These are phyloP conservation scores for Ilyonectria mors-panacis DNA, from an alignment of 2,329 filamentous ascomycete genomes.

Conservation along the genomic window DNA sequence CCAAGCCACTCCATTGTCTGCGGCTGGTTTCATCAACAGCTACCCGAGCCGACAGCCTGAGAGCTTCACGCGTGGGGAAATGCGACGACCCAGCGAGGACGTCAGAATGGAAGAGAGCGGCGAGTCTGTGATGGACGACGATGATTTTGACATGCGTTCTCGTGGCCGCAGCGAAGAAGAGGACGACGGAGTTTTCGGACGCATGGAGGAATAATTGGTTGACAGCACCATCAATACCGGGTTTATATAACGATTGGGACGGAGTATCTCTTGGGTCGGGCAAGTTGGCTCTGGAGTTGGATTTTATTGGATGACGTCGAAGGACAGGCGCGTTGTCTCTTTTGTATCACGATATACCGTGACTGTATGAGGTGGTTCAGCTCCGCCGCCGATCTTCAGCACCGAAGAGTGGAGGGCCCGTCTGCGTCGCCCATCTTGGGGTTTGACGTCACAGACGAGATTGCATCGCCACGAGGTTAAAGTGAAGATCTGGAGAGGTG, in stretches of 20 bases:
- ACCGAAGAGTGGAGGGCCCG: constrained; percentile 76
- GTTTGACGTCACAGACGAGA: constrained; percentile 51
- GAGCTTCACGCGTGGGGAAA: constrained; percentile 75
- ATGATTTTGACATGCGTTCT: constrained; percentile 74
- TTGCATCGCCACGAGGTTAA: constrained; percentile 77
- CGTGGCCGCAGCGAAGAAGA: constrained; percentile 85
- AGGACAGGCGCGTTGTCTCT: constrained; percentile 57
- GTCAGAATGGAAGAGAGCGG: constrained; percentile 78
- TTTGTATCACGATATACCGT: constrained; percentile 64
- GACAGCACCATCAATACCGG: constrained; percentile 44
- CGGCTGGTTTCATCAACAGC: constrained; percentile 74
- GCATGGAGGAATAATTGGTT: constrained; percentile 86
- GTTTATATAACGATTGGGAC: constrained; percentile 37
- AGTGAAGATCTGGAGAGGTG: constrained; percentile 75
- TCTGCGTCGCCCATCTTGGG: constrained; percentile 45
- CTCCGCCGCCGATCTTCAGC: constrained; percentile 76
- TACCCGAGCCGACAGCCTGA: constrained; percentile 73
- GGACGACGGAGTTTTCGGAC: constrained; percentile 95
- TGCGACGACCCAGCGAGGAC: constrained; percentile 67
- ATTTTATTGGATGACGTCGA: constrained; percentile 53
- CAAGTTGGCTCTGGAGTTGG: constrained; percentile 52
- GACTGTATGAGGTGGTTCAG: constrained; percentile 68
- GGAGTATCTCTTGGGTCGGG: constrained; percentile 47
- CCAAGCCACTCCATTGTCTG: constrained; percentile 69
- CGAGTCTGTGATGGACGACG: constrained; percentile 76